Evolutionary conservation across 2,329 filamentous ascomycete species (phyloP).

Genomic region (Purpureocillium takamizusanense): DNA sequence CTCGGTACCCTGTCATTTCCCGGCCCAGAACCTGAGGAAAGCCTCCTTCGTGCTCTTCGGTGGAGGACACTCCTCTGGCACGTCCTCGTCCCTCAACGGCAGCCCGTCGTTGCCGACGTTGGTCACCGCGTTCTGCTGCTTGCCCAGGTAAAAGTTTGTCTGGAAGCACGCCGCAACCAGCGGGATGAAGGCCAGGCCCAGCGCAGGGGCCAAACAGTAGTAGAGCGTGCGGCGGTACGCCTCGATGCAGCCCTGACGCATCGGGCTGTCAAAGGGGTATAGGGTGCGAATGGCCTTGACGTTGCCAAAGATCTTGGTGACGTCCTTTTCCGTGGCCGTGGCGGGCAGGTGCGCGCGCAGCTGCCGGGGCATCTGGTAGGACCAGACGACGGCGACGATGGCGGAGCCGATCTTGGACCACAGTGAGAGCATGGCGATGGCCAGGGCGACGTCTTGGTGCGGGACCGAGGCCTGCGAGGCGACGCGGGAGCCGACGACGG

Average conservation of each 20-base stretch:
- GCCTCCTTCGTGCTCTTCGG: slow-evolving; percentile 13
- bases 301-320: slow-evolving; percentile 20
- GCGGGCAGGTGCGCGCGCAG: slow-evolving; percentile 14
- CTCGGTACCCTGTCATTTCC: not conserved
- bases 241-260: slow-evolving; percentile 9
- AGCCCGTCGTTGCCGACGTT: slow-evolving; percentile 17
- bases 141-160: slow-evolving; percentile 25
- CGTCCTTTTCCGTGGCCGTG: slow-evolving; percentile 9
- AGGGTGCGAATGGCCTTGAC: slow-evolving; percentile 20
- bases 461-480: slow-evolving; percentile 28
- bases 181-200: slow-evolving; percentile 20
- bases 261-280: slow-evolving; percentile 23
- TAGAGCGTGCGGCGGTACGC: slow-evolving; percentile 24
- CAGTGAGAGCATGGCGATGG: slow-evolving; percentile 23
- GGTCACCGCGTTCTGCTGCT: slow-evolving; percentile 19
- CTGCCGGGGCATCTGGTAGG: slow-evolving; percentile 17
- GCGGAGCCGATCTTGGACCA: slow-evolving; percentile 26
- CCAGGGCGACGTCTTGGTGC: slow-evolving; percentile 24
- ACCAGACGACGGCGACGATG: slow-evolving; percentile 25
- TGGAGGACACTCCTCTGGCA: slow-evolving; percentile 7
- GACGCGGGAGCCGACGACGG: slow-evolving; percentile 25
- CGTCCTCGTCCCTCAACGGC: slow-evolving; percentile 6
- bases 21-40: slow-evolving; percentile 18
- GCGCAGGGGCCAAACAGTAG: slow-evolving; percentile 21
- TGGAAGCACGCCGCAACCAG: slow-evolving; percentile 25